phyloP scores from a whole-genome alignment of 768 basidiomycete genomes.

The Pleurotus tuoliensis region DNA sequence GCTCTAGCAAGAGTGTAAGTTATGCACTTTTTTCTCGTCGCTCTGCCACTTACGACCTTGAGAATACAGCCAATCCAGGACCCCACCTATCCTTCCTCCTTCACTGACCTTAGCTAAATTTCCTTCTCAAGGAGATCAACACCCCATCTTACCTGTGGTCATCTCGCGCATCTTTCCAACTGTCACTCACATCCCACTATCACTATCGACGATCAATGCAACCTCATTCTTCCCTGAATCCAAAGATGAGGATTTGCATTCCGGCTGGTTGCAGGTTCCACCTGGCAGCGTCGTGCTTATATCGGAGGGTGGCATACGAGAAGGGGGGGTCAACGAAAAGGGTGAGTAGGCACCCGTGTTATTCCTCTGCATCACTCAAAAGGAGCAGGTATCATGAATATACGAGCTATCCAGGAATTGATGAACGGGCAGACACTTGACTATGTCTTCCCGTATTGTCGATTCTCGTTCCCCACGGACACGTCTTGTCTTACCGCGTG shows the following conservation, averaged over 20 bases:
- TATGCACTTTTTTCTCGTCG: conserved; percentile 8
- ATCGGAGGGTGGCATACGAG: conserved; percentile 62
- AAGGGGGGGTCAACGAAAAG: conserved; percentile 60
- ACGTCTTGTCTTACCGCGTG: conserved; percentile 59
- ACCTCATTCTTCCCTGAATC: conserved; percentile 60
- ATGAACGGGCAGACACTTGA: conserved; percentile 63
- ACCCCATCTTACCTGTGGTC: conserved; percentile 49
- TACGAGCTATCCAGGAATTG: conserved; percentile 59
- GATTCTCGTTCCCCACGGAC: conserved; percentile 70
- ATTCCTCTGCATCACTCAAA: background rate
- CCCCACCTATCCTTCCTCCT: conserved; percentile 63
- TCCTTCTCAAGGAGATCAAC: conserved; percentile 37
- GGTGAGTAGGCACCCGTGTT: conserved; percentile 29
- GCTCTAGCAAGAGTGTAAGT: conserved; percentile 61
- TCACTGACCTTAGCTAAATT: conserved; percentile 63
- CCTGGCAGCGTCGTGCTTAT: conserved; percentile 55
- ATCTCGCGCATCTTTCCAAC: conserved; percentile 60
- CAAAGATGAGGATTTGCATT: conserved; percentile 66
- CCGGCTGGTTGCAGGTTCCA: conserved; percentile 73
- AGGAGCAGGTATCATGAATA: conserved; percentile 53
- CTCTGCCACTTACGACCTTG: conserved; percentile 5
- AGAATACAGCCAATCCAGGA: conserved; percentile 55
- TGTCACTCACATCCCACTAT: conserved; percentile 51
- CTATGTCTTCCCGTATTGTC: conserved; percentile 75
- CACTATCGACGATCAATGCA: conserved; percentile 58